A percentile compares a stretch with the other conserved stretches of the same genome.
Evolutionary conservation across 2,329 filamentous ascomycete species (phyloP).

Genomic region (Colletotrichum horii): DNA sequence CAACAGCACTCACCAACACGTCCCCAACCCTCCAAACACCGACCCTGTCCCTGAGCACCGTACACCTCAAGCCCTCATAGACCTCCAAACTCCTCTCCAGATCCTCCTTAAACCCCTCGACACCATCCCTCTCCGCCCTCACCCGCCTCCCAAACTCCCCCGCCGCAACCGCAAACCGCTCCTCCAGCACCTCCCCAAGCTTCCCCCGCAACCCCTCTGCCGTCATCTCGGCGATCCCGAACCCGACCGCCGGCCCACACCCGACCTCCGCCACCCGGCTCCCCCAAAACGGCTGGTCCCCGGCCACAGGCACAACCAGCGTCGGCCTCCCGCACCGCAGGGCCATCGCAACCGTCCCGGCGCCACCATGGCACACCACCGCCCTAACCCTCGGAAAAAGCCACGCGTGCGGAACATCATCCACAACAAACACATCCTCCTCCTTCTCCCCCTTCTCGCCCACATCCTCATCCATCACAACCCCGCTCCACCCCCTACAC

Average conservation of each 20-base stretch:
- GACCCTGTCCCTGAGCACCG: not conserved
- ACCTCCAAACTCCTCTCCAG: not conserved
- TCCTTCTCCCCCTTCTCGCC: not conserved
- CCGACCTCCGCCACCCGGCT: not conserved
- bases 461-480: not conserved
- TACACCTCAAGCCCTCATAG: conserved; percentile 9
- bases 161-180: not conserved
- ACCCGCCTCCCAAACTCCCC: not conserved
- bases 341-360: conserved; percentile 15
- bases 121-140: not conserved
- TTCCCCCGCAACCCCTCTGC: not conserved
- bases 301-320: conserved; percentile 14
- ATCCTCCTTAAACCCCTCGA: conserved; percentile 6
- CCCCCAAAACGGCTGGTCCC: conserved; percentile 20
- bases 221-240: not conserved
- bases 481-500: not conserved
- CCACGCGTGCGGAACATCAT: conserved; percentile 19
- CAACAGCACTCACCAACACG: conserved; percentile 6
- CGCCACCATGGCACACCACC: conserved; percentile 18
- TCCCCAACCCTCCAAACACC: conserved; percentile 1
- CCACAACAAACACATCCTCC: not conserved
- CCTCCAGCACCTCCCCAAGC: not conserved
- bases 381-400: conserved; percentile 9
- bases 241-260: not conserved
- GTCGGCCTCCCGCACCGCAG: conserved; percentile 10